These are phyloP conservation scores for Chimonanthus salicifolius DNA, from an alignment of 164 flowering plant species.

Conservation along the genomic window DNA sequence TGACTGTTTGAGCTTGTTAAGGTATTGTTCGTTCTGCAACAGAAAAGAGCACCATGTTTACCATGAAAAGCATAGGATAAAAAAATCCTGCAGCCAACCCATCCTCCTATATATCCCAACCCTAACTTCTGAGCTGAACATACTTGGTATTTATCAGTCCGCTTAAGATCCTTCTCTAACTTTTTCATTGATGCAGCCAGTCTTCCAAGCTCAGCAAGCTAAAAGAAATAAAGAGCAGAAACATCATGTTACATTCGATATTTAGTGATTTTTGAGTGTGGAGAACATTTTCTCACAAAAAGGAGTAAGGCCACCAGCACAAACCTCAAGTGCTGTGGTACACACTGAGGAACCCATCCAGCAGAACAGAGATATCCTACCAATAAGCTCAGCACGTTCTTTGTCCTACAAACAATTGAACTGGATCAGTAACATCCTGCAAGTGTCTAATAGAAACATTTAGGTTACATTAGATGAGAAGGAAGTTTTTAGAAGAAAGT, in stretches of 20 bases:
- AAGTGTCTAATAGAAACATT: not conserved
- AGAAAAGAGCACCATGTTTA: not conserved
- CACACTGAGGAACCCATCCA: conserved; percentile 92
- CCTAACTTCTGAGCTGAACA: conserved; percentile 4
- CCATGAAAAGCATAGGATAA: not conserved
- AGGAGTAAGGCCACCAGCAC: conserved; percentile 9
- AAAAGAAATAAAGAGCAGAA: conserved; percentile 7
- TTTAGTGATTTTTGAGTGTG: not conserved
- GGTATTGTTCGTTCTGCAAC: conserved; percentile 68
- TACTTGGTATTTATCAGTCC: conserved; percentile 55
- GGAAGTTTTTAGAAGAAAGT: too few relatives aligned
- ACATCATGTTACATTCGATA: not conserved
- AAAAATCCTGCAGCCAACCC: not conserved
- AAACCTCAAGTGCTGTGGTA: conserved; percentile 75
- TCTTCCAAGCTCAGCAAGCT: conserved; percentile 93
- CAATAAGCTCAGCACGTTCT: conserved; percentile 77
- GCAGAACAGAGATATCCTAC: conserved; percentile 87
- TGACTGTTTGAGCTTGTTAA: conserved; percentile 53
- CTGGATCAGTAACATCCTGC: not conserved
- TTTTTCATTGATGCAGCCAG: conserved; percentile 82
- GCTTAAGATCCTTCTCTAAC: conserved; percentile 69
- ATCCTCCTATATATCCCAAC: not conserved
- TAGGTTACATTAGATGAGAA: not conserved
- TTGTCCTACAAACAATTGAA: conserved; percentile 48
- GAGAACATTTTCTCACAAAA: not conserved